These are phyloP conservation scores for Cordyceps cateniannulata DNA, from an alignment of 2,329 filamentous ascomycete species.

Conservation along the genomic window DNA sequence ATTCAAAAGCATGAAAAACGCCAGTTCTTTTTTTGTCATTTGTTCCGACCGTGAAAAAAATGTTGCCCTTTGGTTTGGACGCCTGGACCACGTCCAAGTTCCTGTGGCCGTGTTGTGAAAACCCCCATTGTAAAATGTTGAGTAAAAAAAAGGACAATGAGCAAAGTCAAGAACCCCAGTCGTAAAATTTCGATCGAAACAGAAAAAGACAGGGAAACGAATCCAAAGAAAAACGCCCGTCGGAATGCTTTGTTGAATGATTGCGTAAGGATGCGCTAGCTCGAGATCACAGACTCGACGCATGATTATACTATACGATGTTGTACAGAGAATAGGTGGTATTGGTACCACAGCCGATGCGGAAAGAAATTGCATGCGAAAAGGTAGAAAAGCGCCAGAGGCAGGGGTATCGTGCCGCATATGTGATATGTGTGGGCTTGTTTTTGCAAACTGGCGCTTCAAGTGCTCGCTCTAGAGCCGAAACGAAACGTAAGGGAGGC, in stretches of 20 bases:
- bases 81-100: background rate
- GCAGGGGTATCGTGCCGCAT: slow-evolving; percentile 12
- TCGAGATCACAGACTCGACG: background rate
- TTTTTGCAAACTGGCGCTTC: slow-evolving; percentile 9
- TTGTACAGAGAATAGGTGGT: slow-evolving; percentile 6
- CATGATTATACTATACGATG: slow-evolving; percentile 1
- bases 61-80: background rate
- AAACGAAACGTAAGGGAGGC: slow-evolving; percentile 1
- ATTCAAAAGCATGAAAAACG: background rate
- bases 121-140: background rate
- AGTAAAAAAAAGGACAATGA: background rate
- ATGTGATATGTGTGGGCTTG: background rate
- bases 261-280: background rate
- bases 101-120: background rate
- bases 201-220: background rate
- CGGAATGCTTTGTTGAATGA: background rate
- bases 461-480: slow-evolving; percentile 7
- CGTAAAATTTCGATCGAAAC: background rate
- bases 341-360: background rate
- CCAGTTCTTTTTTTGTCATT: background rate
- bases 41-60: background rate
- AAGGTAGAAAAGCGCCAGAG: slow-evolving; percentile 4
- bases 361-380: background rate
- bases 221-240: slow-evolving; percentile 4
- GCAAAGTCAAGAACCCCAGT: background rate